Conservation (phyloP, 192 early-diverging fungal species). For the Obelidium mucronatum region DNA sequence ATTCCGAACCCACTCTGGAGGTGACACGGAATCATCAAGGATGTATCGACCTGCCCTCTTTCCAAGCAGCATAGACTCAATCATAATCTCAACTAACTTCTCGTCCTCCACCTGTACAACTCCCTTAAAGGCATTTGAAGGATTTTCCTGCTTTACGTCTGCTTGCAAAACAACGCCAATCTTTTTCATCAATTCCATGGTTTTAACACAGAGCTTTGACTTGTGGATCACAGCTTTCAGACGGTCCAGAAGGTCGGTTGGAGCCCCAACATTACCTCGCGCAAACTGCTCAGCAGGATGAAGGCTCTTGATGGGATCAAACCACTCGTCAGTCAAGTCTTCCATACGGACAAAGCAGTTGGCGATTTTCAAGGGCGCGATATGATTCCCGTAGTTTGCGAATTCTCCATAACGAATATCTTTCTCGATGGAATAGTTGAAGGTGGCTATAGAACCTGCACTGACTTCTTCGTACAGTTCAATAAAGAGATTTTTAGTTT, state of each 20-base stretch:
- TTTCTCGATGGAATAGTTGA: background rate
- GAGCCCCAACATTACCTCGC: background rate
- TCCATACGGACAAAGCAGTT: background rate
- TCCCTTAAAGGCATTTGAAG: background rate
- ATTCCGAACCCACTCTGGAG: constrained; percentile 1
- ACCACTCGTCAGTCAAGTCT: background rate
- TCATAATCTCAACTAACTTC: background rate
- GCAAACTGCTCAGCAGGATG: background rate
- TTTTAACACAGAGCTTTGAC: background rate
- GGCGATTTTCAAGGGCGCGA: background rate
- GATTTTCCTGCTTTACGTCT: background rate
- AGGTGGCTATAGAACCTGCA: background rate
- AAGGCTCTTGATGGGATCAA: background rate
- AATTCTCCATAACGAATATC: background rate
- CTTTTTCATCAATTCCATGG: background rate
- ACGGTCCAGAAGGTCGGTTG: background rate
- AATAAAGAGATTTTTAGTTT: background rate
- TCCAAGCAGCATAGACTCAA: background rate
- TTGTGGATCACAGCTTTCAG: background rate
- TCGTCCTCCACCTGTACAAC: background rate
- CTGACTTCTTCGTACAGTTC: constrained; percentile 1
- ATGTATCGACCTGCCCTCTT: constrained; percentile 17
- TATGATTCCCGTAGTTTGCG: background rate
- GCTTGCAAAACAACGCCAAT: background rate
- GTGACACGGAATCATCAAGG: background rate